Evolutionary conservation across 768 basidiomycete genomes (phyloP).

Genomic region (Trametes punicea): DNA sequence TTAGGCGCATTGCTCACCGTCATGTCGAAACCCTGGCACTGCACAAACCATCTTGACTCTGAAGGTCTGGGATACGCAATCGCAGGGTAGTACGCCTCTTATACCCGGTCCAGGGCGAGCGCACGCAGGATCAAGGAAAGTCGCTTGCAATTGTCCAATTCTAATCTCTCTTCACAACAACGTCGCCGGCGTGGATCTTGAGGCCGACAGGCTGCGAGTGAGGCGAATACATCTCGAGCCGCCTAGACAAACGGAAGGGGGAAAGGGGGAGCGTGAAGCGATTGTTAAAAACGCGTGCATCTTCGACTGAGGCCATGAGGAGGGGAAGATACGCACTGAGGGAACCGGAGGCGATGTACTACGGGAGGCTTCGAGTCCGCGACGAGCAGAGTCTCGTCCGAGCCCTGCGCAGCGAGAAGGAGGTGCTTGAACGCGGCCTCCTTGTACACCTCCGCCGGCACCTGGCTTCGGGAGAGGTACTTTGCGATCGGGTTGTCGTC

Average conservation of each 20-base stretch:
- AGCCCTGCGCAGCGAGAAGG: slow-evolving; percentile 39
- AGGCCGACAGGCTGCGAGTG: slow-evolving; percentile 59
- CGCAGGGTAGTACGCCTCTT: too few species aligned
- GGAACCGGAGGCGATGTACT: slow-evolving; percentile 65
- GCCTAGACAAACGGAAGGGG: slow-evolving; percentile 34
- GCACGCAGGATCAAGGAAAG: not conserved
- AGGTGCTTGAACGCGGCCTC: slow-evolving; percentile 57
- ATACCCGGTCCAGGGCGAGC: too few species aligned
- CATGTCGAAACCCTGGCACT: too few species aligned
- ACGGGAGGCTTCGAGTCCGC: slow-evolving; percentile 41
- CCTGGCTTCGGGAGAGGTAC: slow-evolving; percentile 58
- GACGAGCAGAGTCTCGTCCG: slow-evolving; percentile 42
- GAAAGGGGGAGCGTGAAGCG: not conserved
- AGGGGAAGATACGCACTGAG: slow-evolving; percentile 55
- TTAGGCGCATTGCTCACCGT: not conserved
- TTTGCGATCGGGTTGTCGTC: slow-evolving; percentile 64
- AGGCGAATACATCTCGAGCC: slow-evolving; percentile 57
- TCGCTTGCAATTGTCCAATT: slow-evolving; percentile 7
- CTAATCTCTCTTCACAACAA: slow-evolving; percentile 34
- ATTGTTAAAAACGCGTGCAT: too few species aligned
- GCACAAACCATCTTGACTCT: too few species aligned
- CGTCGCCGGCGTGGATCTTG: slow-evolving; percentile 33
- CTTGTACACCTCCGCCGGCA: slow-evolving; percentile 54
- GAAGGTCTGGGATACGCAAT: too few species aligned
- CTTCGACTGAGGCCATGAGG: not conserved